Evolutionary conservation across 2,329 filamentous ascomycete genomes (phyloP).

Genomic region (Neonectria magnoliae): DNA sequence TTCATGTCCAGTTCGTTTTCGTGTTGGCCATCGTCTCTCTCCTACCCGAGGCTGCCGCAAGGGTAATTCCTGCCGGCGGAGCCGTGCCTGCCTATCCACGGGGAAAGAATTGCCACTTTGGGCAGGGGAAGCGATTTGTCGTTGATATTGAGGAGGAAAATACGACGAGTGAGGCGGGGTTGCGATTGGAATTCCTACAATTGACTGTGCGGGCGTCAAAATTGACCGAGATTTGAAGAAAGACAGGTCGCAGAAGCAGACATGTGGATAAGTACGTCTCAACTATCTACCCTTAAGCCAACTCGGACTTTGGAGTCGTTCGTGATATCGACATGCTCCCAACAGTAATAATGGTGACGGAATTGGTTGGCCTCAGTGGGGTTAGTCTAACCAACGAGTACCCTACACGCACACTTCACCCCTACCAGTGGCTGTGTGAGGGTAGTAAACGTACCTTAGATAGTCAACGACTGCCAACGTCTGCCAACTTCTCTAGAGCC

Average conservation of each 20-base stretch:
- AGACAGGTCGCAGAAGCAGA: slow-evolving; percentile 5
- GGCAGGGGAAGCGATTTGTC: slow-evolving; percentile 8
- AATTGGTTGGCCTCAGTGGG: slow-evolving; percentile 15
- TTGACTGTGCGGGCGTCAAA: not conserved
- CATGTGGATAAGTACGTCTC: not conserved
- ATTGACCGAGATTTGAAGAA: slow-evolving; percentile 1
- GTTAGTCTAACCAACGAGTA: not conserved
- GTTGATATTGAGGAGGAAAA: slow-evolving; percentile 1
- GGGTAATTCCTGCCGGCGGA: slow-evolving; percentile 9
- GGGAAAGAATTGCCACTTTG: slow-evolving; percentile 10
- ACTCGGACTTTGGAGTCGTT: not conserved
- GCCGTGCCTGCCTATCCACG: not conserved
- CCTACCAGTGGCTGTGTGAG: not conserved
- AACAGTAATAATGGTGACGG: slow-evolving; percentile 5
- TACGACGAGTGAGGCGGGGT: not conserved
- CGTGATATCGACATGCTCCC: not conserved
- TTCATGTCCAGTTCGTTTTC: slow-evolving; percentile 27
- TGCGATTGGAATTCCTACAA: not conserved
- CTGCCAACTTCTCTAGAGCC: not conserved
- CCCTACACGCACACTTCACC: not conserved
- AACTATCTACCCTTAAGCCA: not conserved
- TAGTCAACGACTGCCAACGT: not conserved
- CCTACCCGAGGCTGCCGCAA: slow-evolving; percentile 29
- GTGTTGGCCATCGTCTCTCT: slow-evolving; percentile 8
- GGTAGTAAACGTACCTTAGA: too few relatives aligned